phyloP scores from a whole-genome alignment of 306 rosid species.

The Oemleria cerasiformis region DNA sequence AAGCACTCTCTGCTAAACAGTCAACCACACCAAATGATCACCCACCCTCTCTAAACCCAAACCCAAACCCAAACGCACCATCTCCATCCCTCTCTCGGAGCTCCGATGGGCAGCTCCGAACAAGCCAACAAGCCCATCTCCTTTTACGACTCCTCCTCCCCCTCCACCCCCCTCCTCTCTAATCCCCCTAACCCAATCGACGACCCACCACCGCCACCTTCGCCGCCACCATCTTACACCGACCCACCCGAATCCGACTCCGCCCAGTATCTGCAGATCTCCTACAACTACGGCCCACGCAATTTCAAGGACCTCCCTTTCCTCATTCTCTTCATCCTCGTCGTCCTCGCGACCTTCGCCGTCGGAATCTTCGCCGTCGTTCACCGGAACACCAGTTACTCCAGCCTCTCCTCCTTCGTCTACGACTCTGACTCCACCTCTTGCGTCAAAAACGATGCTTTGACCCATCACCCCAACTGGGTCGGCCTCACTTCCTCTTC shows the following conservation, averaged over 20 bases:
- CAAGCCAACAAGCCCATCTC: constrained; percentile 44
- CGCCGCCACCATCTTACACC: constrained; percentile 22
- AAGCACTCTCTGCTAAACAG: constrained; percentile 4
- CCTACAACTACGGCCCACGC: constrained; percentile 65
- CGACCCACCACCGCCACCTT: constrained; percentile 31
- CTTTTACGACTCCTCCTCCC: constrained; percentile 38
- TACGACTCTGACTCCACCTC: constrained; percentile 51
- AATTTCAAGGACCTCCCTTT: constrained; percentile 69
- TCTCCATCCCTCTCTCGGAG: neutral
- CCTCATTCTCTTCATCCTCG: constrained; percentile 60
- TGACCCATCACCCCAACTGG: constrained; percentile 20
- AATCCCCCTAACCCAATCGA: constrained; percentile 35
- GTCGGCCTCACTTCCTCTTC: constrained; percentile 18
- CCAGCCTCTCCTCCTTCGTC: constrained; percentile 48
- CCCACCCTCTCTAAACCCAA: neutral
- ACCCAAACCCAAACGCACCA: neutral
- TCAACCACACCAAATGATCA: constrained; percentile 22
- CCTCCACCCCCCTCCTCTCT: constrained; percentile 60
- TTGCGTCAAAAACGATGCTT: constrained; percentile 36
- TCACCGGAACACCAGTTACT: constrained; percentile 49
- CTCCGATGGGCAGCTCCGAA: constrained; percentile 48
- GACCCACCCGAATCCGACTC: constrained; percentile 50
- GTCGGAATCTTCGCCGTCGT: constrained; percentile 69
- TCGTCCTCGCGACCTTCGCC: constrained; percentile 59
- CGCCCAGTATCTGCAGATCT: constrained; percentile 69